A percentile compares a stretch with the other conserved stretches of the same genome.
Evolutionary conservation across 31 red algal genomes (phyloP).

Genomic region (Odonthalia washingtoniensis): DNA sequence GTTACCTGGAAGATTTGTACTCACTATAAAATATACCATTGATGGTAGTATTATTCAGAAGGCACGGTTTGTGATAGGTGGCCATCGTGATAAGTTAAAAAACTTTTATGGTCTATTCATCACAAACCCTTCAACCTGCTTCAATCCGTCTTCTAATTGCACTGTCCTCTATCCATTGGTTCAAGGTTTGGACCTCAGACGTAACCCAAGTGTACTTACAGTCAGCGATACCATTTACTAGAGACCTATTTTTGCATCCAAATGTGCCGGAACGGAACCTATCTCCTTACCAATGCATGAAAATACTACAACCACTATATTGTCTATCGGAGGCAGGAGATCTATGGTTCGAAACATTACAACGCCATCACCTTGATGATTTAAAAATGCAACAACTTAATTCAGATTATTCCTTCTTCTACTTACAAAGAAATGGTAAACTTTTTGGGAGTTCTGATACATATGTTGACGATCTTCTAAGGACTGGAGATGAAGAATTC

Average conservation of each 20-base stretch:
- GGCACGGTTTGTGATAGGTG: too few species aligned
- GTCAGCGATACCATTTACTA: not conserved
- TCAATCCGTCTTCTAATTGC: constrained; percentile 2
- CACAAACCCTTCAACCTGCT: not conserved
- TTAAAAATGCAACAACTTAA: constrained; percentile 8
- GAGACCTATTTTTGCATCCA: not conserved
- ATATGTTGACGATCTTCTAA: constrained; percentile 21
- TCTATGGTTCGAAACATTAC: constrained; percentile 17
- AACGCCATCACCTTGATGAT: not conserved
- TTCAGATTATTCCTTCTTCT: not conserved
- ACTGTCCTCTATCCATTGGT: not conserved
- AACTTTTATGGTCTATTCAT: not conserved
- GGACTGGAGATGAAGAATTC: not conserved
- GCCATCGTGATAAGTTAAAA: not conserved
- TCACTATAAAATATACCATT: too few species aligned
- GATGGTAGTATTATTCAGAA: not conserved
- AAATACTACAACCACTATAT: constrained; percentile 10
- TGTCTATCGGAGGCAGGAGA: constrained; percentile 16
- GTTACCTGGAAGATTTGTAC: too few species aligned
- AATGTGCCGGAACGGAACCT: not conserved
- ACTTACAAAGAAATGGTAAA: not conserved
- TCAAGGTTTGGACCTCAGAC: not conserved
- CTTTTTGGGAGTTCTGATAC: not conserved
- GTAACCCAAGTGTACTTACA: constrained; percentile 12
- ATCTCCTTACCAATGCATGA: not conserved